A percentile compares a stretch with the other conserved stretches of the same genome.
These are phyloP conservation scores for Davidsoniella virescens DNA, from an alignment of 2,329 filamentous ascomycete genomes.

Conservation along the genomic window DNA sequence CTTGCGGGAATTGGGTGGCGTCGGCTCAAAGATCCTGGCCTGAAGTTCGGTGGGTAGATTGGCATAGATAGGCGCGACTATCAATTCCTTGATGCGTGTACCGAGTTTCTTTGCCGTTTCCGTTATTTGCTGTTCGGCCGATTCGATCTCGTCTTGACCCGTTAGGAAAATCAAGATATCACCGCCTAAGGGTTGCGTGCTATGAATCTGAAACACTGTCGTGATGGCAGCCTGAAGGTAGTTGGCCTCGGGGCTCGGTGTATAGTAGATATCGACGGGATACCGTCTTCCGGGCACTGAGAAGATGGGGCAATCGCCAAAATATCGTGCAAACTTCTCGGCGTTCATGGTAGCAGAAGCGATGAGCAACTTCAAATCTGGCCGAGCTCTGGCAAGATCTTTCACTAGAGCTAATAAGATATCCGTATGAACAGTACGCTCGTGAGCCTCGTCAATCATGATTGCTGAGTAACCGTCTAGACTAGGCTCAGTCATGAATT, in stretches of 20 bases:
- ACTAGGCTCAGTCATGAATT: slow-evolving; percentile 79
- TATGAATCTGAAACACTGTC: slow-evolving; percentile 89
- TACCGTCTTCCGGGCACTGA: slow-evolving; percentile 83
- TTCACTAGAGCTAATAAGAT: slow-evolving; percentile 79
- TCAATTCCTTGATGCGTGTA: slow-evolving; percentile 65
- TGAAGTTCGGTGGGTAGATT: slow-evolving; percentile 85
- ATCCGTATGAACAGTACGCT: slow-evolving; percentile 80
- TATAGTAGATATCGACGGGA: slow-evolving; percentile 84
- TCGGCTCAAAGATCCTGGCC: slow-evolving; percentile 86
- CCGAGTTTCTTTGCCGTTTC: slow-evolving; percentile 81
- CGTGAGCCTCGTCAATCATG: slow-evolving; percentile 97
- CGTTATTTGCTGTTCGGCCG: slow-evolving; percentile 65
- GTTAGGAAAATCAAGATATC: slow-evolving; percentile 93
- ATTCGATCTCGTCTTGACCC: slow-evolving; percentile 90
- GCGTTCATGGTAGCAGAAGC: slow-evolving; percentile 92
- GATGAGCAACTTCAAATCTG: slow-evolving; percentile 78
- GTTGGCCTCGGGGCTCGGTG: slow-evolving; percentile 79
- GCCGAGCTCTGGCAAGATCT: slow-evolving; percentile 66
- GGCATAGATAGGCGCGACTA: slow-evolving; percentile 87
- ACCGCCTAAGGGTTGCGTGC: slow-evolving; percentile 56
- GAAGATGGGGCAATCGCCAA: slow-evolving; percentile 85
- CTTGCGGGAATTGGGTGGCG: slow-evolving; percentile 69
- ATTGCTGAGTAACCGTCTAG: slow-evolving; percentile 68
- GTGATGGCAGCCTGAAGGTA: slow-evolving; percentile 84
- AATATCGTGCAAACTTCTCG: slow-evolving; percentile 79